Base-by-base conservation (phyloP, 2,329 filamentous ascomycete genomes). In the Chaetomium olivaceum region DNA sequence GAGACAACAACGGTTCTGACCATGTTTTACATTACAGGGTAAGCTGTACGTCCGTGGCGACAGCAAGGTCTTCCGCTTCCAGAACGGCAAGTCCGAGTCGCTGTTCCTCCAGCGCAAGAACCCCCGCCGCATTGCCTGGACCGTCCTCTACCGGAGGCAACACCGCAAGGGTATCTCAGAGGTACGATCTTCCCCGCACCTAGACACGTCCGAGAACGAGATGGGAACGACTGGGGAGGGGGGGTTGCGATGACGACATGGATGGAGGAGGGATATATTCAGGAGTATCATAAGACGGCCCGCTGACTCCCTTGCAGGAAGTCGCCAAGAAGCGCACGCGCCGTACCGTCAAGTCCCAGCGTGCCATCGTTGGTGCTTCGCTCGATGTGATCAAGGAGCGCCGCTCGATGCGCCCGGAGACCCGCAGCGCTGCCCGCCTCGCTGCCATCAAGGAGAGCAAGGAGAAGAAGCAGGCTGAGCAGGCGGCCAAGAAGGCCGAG, bases 71-170 rank as follows among this genome's bases (percentile, higher is more conserved):
- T 99, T 99, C 91, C 93, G 95, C 81, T 99, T 99, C 91, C 93
- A 97, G 85, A 97, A 96, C 85, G 93, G 95, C 87, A 99, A 99
- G 87, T 94, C 92, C 84, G 95, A 99, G 87, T 97, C 93, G 75
- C 92, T 99, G 75, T 99, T 99, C 90, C 92, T 98, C 77, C 95
- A 99, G 89, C 94, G 95, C 88, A 99, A 99, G 92, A 99, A 99
- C 90, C 95, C 95, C 81, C 94, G 95, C 83, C 93, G 94, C 82
- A 98, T 99, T 83, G 90, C 94, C 76, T 99, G 95, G 95, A 99
- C 95, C 75, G 90, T 93, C 77, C 91, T 99, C 73, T 99, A 92
- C 92, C 90, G 95, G 83, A 91, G 94, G 84, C 92, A 96, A 86
- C 94, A 97, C 91, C 95, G 93, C 88, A 99, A 99, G 93, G 95